Conservation (phyloP, 768 basidiomycete species). For the Trichaptum fuscoviolaceum region DNA sequence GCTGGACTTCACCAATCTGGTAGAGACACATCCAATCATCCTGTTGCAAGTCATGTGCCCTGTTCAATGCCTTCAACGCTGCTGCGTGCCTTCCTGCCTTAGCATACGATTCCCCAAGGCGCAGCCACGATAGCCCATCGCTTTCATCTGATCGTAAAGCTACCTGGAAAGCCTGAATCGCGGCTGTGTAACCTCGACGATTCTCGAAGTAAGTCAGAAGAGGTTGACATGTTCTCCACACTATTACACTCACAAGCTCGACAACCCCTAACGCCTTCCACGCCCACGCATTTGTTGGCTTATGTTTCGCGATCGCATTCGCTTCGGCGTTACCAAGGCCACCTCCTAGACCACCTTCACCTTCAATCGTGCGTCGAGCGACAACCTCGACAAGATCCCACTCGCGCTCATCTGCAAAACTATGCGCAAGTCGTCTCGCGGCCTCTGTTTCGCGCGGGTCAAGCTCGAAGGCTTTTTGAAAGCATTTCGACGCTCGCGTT, state of each 20-base stretch:
- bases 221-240: not conserved
- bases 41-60: constrained; percentile 67
- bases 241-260: constrained; percentile 61
- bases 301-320: constrained; percentile 39
- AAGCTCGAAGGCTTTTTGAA: constrained; percentile 97
- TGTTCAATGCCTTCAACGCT: constrained; percentile 79
- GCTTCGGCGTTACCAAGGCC: constrained; percentile 41
- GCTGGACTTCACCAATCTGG: constrained; percentile 80
- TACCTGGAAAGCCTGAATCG: constrained; percentile 84
- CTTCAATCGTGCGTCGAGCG: constrained; percentile 88
- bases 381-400: constrained; percentile 96
- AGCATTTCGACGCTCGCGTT: constrained; percentile 86
- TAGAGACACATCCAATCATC: constrained; percentile 80
- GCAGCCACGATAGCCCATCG: constrained; percentile 82
- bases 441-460: constrained; percentile 86
- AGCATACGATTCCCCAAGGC: constrained; percentile 88
- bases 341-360: constrained; percentile 76
- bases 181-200: constrained; percentile 60
- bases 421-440: constrained; percentile 75
- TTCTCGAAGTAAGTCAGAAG: constrained; percentile 37
- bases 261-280: constrained; percentile 96
- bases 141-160: constrained; percentile 72
- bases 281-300: constrained; percentile 86
- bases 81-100: constrained; percentile 85
- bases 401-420: constrained; percentile 88